Base-by-base conservation (phyloP, 2,329 filamentous ascomycete genomes). In the Geosmithia putterillii region DNA sequence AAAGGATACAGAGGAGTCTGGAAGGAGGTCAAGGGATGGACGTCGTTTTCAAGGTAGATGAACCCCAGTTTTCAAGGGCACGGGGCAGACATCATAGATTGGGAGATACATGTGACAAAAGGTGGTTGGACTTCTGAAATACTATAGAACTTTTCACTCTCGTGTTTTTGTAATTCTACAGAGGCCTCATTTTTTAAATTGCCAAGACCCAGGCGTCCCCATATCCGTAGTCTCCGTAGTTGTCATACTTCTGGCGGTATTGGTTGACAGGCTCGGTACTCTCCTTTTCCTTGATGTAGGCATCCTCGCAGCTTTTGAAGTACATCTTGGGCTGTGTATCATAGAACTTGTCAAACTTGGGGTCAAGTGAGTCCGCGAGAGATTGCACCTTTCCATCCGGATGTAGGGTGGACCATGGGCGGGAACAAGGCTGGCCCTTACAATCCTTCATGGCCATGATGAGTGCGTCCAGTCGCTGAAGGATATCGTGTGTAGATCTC, bases 401-500 rank as follows among this genome's bases (percentile, higher is more conserved):
- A 50, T 79, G 74, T 10, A 80, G 58, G 1, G 66, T 63, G 5
- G 58, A 54, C 76, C 76, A 81, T 0, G 76, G 76, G 28, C 66
- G 57, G 5, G 66, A 59, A 51, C 76, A 81, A 0, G 65, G 62
- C 3, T 58, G 49, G 3, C 64, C 70, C 52, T 71, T 69, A 60
- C 76, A 81, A 2, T 72, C 72, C 60, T 81, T 81, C 39, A 76
- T 64, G 1, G 78, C 73, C 42, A 80, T 62, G 12, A 79, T 61
- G 3, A 81, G 62, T 1, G 75, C 63, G 48, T 81, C 76, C 1
- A 81, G 64, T 6, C 74, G 68, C 15, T 62, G 56, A 10, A 69
- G 52, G 2, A 76, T 59, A 45, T 66, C 64, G 14, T 54, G 42
- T 2, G 69, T 48, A 14, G 60, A 51, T 9, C 55, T 48, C 10